Evolutionary conservation across 2,329 filamentous ascomycete species (phyloP).

Genomic region (Phialophora macrospora): DNA sequence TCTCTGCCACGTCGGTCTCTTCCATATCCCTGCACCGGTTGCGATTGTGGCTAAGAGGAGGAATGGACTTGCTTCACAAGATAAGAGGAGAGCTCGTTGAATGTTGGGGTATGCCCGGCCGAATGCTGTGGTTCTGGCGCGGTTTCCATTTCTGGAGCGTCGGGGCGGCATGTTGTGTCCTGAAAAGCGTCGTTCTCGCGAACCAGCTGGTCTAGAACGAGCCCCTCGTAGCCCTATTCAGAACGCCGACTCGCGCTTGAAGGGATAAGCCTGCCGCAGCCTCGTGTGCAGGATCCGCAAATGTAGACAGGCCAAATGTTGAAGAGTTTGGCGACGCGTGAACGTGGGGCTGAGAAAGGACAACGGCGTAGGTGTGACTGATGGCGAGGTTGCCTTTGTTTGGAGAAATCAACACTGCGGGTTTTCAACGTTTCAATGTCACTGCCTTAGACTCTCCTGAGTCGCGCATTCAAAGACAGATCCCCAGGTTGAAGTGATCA

Average conservation of each 20-base stretch:
- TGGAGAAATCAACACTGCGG: no score
- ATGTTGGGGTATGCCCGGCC: slow-evolving; percentile 29
- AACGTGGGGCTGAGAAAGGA: background rate
- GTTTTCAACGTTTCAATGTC: background rate
- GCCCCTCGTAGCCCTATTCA: background rate
- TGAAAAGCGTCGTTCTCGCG: background rate
- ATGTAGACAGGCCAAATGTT: background rate
- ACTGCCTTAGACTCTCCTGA: background rate
- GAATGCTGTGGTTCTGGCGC: slow-evolving; percentile 23
- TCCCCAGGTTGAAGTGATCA: background rate
- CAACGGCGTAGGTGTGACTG: background rate
- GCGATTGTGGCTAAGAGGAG: slow-evolving; percentile 29
- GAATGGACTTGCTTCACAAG: slow-evolving; percentile 23
- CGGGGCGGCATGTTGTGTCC: slow-evolving; percentile 23
- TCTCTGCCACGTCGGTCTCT: slow-evolving; percentile 29
- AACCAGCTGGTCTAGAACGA: background rate
- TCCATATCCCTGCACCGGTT: slow-evolving; percentile 25
- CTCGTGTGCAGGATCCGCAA: background rate
- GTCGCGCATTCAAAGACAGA: background rate
- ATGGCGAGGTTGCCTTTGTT: background rate
- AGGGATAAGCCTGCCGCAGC: background rate
- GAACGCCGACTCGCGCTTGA: background rate
- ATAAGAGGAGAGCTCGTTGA: slow-evolving; percentile 22
- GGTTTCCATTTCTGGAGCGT: background rate
- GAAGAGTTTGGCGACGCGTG: background rate